phyloP scores from a whole-genome alignment of 1,139 yeast species.

The Yamadazyma membranifaciens region DNA sequence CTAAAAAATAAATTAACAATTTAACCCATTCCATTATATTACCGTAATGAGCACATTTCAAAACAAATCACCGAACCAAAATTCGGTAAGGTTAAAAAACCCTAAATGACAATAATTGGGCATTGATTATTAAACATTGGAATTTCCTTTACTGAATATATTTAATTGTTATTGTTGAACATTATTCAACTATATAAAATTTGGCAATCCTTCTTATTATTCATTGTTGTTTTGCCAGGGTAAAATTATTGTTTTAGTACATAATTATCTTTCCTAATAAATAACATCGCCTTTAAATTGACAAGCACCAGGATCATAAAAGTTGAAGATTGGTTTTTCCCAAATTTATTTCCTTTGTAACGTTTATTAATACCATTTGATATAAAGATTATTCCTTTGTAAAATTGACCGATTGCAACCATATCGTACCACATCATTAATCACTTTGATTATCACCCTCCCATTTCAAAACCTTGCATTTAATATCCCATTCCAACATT shows the following conservation, averaged over 20 bases:
- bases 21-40: not conserved
- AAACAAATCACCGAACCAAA: not conserved
- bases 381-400: no score
- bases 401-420: not conserved
- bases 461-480: not conserved
- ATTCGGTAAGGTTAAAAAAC: not conserved
- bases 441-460: not conserved
- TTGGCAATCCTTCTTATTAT: not conserved
- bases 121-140: not conserved
- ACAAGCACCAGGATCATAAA: not conserved
- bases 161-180: not conserved
- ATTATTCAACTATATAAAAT: no score
- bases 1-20: not conserved
- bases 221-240: not conserved
- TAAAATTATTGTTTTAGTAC: not conserved
- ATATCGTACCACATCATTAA: not conserved
- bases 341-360: no score
- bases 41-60: slow-evolving; percentile 1
- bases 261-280: slow-evolving; percentile 5
- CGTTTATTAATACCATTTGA: not conserved
- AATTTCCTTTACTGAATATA: not conserved
- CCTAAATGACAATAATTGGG: not conserved
- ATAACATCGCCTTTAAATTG: slow-evolving; percentile 2
- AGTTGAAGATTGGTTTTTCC: not conserved
- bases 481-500: not conserved